A percentile compares a stretch with the other conserved stretches of the same genome.
These are phyloP conservation scores for Colletotrichum filicis DNA, from an alignment of 2,329 filamentous ascomycete species.

Conservation along the genomic window DNA sequence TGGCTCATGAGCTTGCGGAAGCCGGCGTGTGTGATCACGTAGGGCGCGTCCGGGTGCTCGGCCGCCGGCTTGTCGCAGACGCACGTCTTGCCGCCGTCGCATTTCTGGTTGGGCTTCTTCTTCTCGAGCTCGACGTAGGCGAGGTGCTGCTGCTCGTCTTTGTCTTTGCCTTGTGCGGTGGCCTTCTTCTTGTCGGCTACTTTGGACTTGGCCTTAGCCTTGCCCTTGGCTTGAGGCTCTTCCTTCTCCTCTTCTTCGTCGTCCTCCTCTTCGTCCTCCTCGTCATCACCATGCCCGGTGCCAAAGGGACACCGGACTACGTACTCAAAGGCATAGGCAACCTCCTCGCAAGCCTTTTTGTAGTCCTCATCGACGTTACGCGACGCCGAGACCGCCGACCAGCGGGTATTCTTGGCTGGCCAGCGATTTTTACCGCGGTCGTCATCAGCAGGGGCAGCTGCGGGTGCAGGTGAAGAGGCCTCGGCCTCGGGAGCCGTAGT, in stretches of 20 bases:
- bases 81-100: conserved; percentile 36
- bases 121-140: background rate
- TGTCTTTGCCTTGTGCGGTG: background rate
- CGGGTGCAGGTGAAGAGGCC: background rate
- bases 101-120: conserved; percentile 26
- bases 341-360: conserved; percentile 39
- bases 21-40: conserved; percentile 32
- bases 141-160: conserved; percentile 30
- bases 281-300: conserved; percentile 27
- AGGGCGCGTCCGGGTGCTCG: conserved; percentile 29
- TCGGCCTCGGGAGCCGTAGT: background rate
- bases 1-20: conserved; percentile 23
- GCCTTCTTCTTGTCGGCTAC: background rate
- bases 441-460: background rate
- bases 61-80: conserved; percentile 35
- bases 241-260: background rate
- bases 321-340: conserved; percentile 42
- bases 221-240: conserved; percentile 20
- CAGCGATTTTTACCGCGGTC: background rate
- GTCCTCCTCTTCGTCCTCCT: background rate
- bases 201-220: conserved; percentile 35
- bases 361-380: conserved; percentile 46
- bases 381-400: conserved; percentile 47
- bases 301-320: conserved; percentile 42
- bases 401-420: conserved; percentile 40